Evolutionary conservation across 1,284 basidiomycete genomes (phyloP), one percentile per base, ranked within the genome.

Genomic region (Fistulinella cinereoalba): DNA sequence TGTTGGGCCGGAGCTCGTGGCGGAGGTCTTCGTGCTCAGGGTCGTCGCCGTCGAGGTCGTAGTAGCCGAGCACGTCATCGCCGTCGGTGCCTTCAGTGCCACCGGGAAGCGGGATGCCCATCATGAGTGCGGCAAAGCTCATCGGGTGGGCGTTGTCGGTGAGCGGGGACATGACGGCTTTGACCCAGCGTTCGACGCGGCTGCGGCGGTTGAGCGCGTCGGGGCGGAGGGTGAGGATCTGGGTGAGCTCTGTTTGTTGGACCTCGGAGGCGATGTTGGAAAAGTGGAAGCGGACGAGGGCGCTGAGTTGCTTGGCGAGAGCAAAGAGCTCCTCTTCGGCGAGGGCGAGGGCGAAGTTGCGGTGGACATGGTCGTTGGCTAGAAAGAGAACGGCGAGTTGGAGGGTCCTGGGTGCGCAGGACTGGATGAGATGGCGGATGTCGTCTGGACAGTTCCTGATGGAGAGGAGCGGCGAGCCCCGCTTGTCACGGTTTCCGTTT

Each of bases 111-210:
- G 81, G 80, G 8, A 85, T 56, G 0, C 81, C 83, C 68, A 84
- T 81, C 71, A 85, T 75, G 71, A 83, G 75, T n/a, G 81, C 81
- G 0, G 82, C 80, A 46, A 85, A 74, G 3, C 78, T 73, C 69
- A 83, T 71, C 1, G 80, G 80, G 48, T 79, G 68, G 18, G 74
- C 44, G 2, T 67, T 59, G 0, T 65, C 61, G 6, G 55, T 43
- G 1, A 68, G 65, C 0, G 74, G 72, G 0, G 80, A 77, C 6
- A 66, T 49, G 12, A 80, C 63, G 13, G 68, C 63, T 29, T 79
- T 78, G 3, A 76, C 73, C 81, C 82, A 85, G 4, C 62, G 58
- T 44, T 74, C 69, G 4, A 82, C 60, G 36, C 79, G 74, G 6
- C 70, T 69, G 19, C 65, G 65, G 7, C 82, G 71, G 19, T 62